A percentile compares a stretch with the other conserved stretches of the same genome.
phyloP scores from a whole-genome alignment of 2,329 filamentous ascomycete genomes.

The Mariannaea elegans region DNA sequence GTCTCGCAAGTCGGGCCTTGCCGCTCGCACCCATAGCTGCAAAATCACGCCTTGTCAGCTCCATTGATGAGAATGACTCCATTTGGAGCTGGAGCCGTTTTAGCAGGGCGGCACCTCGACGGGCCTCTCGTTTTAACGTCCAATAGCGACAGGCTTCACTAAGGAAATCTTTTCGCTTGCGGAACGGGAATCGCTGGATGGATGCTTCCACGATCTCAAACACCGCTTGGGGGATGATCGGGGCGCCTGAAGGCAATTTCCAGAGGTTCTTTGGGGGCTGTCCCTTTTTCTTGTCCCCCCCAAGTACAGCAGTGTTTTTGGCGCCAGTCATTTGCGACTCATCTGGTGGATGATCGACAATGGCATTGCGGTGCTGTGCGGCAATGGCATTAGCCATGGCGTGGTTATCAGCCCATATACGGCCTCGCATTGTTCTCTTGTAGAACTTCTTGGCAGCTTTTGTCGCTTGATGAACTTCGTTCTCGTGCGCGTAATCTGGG shows the following conservation, averaged over 20 bases:
- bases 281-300: constrained; percentile 78
- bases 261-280: constrained; percentile 62
- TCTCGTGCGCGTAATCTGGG: constrained; percentile 85
- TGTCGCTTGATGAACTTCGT: constrained; percentile 82
- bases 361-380: constrained; percentile 71
- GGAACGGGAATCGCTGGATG: constrained; percentile 79
- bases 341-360: constrained; percentile 77
- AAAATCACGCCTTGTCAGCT: constrained; percentile 94
- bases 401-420: constrained; percentile 92
- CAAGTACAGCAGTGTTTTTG: constrained; percentile 78
- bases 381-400: constrained; percentile 82
- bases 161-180: constrained; percentile 90
- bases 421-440: constrained; percentile 85
- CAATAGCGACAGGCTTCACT: constrained; percentile 96
- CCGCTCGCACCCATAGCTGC: constrained; percentile 92
- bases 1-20: constrained; percentile 76
- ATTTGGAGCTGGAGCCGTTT: constrained; percentile 94
- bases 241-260: constrained; percentile 94
- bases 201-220: constrained; percentile 87
- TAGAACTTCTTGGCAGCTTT: constrained; percentile 89
- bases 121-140: constrained; percentile 94
- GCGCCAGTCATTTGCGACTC: constrained; percentile 85
- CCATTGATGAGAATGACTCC: constrained; percentile 97
- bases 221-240: constrained; percentile 89
- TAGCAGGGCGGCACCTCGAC: constrained; percentile 87